Base-by-base conservation (phyloP, 2,329 filamentous ascomycete species). In the Pyricularia pennisetigena region DNA sequence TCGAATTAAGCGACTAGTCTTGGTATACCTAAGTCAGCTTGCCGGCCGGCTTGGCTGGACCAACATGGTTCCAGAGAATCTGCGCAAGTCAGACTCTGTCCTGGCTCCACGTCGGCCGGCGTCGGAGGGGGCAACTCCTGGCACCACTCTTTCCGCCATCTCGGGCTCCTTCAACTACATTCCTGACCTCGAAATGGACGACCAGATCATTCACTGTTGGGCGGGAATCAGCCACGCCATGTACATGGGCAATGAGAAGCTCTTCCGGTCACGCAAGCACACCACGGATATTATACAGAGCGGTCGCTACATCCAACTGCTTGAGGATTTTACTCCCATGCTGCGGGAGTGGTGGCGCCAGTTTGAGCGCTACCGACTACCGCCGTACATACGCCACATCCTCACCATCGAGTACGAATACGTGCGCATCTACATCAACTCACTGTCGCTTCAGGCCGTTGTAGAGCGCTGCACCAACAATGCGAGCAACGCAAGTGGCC, bases 331-430 rank as follows among this genome's bases (percentile, higher is more conserved):
- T 74, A 88, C 92, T 72, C 91, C 92, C 0, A 86, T 93, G 71
- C 82, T 98, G 41, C 83, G 82, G 20, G 86, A 91, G 62, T 98
- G 94, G 92, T 90, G 88, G 79, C 85, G 84, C 61, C 90, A 94
- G 70, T 94, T 97, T 75, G 90, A 97, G 73, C 84, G 87, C n/a
- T 90, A 92, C 74, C 85, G 86, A 68, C 82, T 90, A 67, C 88
- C 88, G 2, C 85, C 81, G 26, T 90, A 85, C 71, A 89, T 88
- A 71, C 81, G 85, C 32, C 88, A 93, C 75, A 94, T 98, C 69
- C 82, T 99, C 32, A 90, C 88, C 8, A 97, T 98, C 72, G 95
- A 99, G 80, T 97, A 95, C 75, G 93, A 98, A 75, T 97, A 97
- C 76, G 93, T 94, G 29, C 88, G 94, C 74, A 91, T 97, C 66